A percentile compares a stretch with the other conserved stretches of the same genome.
phyloP scores from a whole-genome alignment of 2,329 filamentous ascomycete genomes.

The Ceratocystiopsis sp. region DNA sequence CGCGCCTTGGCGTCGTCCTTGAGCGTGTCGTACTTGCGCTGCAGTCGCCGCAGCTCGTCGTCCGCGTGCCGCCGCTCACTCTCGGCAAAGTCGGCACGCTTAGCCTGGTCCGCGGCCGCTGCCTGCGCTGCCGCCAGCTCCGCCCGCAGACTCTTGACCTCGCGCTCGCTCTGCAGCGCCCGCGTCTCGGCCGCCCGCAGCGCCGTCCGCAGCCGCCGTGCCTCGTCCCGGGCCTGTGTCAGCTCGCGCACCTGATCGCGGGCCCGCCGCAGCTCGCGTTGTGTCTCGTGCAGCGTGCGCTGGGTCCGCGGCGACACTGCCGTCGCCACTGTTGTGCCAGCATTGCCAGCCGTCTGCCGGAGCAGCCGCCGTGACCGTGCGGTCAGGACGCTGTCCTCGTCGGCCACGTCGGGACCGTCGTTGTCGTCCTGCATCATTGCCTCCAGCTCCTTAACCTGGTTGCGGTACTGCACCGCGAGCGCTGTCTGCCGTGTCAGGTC shows the following conservation, averaged over 20 bases:
- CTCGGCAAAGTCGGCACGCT: slow-evolving; percentile 15
- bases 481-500: slow-evolving; percentile 41
- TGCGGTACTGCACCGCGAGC: slow-evolving; percentile 38
- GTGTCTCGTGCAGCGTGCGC: slow-evolving; percentile 32
- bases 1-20: slow-evolving; percentile 35
- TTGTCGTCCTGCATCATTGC: slow-evolving; percentile 26
- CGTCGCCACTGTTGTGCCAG: slow-evolving; percentile 9
- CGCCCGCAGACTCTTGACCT: slow-evolving; percentile 17
- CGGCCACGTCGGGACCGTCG: slow-evolving; percentile 12
- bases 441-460: slow-evolving; percentile 42
- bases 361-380: slow-evolving; percentile 9
- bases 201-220: slow-evolving; percentile 32
- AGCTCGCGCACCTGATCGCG: slow-evolving; percentile 36
- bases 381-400: slow-evolving; percentile 10
- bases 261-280: slow-evolving; percentile 36
- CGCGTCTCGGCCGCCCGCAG: slow-evolving; percentile 30
- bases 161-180: slow-evolving; percentile 19
- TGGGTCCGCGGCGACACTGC: slow-evolving; percentile 32
- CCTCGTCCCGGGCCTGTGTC: slow-evolving; percentile 32
- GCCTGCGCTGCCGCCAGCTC: slow-evolving; percentile 14
- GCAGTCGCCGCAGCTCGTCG: slow-evolving; percentile 32
- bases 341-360: neutral
- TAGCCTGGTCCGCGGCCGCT: slow-evolving; percentile 16
- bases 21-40: slow-evolving; percentile 29
- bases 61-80: slow-evolving; percentile 23